These are phyloP conservation scores for Mycena vitilis DNA, from an alignment of 768 basidiomycete genomes.

Conservation along the genomic window DNA sequence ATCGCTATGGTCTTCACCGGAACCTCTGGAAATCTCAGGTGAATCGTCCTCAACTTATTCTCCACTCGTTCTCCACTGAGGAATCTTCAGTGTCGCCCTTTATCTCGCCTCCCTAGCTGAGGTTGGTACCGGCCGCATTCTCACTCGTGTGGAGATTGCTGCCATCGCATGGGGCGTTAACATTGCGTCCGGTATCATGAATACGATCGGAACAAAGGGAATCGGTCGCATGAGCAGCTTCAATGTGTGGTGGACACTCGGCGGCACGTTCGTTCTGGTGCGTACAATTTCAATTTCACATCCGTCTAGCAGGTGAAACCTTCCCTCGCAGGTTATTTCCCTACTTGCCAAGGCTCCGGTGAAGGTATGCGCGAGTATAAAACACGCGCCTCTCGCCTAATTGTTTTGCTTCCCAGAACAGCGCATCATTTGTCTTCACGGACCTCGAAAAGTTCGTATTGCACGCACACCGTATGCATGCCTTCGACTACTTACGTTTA, in stretches of 20 bases:
- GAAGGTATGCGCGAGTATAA: constrained; percentile 49
- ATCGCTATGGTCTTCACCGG: constrained; percentile 71
- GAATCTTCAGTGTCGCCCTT: constrained; percentile 55
- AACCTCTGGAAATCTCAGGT: constrained; percentile 69
- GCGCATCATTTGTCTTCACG: constrained; percentile 65
- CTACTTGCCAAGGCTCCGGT: constrained; percentile 67
- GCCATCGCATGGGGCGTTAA: constrained; percentile 71
- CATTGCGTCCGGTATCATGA: constrained; percentile 64
- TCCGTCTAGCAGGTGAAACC: too few species aligned
- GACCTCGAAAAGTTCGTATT: constrained; percentile 62
- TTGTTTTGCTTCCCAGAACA: constrained; percentile 51
- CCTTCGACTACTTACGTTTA: background rate
- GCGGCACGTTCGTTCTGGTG: constrained; percentile 66
- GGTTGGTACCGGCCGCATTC: constrained; percentile 56
- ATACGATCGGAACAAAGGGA: constrained; percentile 67
- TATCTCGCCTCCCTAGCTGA: constrained; percentile 67
- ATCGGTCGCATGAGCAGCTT: constrained; percentile 67
- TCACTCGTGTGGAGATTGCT: constrained; percentile 61
- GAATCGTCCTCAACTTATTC: background rate
- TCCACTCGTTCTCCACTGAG: background rate
- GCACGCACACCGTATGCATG: background rate
- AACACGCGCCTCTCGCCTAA: background rate
- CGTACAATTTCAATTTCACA: background rate
- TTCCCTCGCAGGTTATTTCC: constrained; percentile 49
- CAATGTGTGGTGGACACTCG: constrained; percentile 72